A percentile compares a stretch with the other conserved stretches of the same genome.
Conservation (phyloP, 371 early-diverging fungal species). For the Mortierella sp. region DNA sequence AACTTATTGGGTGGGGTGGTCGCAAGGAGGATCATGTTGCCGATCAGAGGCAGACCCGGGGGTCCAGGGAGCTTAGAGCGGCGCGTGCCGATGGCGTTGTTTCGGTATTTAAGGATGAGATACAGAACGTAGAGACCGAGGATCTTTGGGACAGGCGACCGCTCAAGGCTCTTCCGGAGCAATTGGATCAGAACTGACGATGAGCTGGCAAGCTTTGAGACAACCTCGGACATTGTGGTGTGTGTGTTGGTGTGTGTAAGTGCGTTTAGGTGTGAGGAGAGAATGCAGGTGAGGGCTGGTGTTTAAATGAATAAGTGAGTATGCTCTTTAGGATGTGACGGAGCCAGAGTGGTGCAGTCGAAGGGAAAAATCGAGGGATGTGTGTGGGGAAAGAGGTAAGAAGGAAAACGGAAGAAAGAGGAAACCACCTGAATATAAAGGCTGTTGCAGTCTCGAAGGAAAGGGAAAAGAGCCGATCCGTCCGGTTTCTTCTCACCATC, state of each 20-base stretch:
- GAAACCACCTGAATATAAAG: background rate
- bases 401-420: background rate
- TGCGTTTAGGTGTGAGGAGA: background rate
- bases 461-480: background rate
- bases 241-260: background rate
- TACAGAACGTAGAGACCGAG: conserved; percentile 33
- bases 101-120: conserved; percentile 30
- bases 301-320: background rate
- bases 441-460: background rate
- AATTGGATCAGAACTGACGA: conserved; percentile 16
- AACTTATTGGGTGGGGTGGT: conserved; percentile 21
- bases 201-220: conserved; percentile 27
- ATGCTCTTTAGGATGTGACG: background rate
- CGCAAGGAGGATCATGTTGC: conserved; percentile 27
- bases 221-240: conserved; percentile 5
- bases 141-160: conserved; percentile 20
- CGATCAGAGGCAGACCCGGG: conserved; percentile 41
- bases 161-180: conserved; percentile 22
- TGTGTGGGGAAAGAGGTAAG: background rate
- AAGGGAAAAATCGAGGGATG: too few species aligned
- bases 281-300: background rate
- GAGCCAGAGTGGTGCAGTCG: background rate
- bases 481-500: background rate
- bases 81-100: conserved; percentile 44
- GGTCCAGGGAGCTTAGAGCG: conserved; percentile 42